phyloP scores from a whole-genome alignment of 805 yeast genomes.

The Candida arabinofermentans region DNA sequence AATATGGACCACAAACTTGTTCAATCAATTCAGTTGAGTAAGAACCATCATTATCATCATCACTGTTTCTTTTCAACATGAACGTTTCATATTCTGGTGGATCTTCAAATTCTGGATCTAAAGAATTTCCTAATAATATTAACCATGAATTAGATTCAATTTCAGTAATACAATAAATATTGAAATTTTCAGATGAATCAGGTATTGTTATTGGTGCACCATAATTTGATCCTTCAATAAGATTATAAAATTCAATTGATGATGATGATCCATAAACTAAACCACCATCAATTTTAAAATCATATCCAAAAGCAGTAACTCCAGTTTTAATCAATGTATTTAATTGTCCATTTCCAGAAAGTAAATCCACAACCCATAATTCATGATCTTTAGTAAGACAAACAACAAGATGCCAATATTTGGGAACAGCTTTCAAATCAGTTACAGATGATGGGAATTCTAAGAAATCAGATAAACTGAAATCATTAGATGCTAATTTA shows the following conservation, averaged over 20 bases:
- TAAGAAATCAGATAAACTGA: neutral
- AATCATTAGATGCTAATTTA: conserved; percentile 1
- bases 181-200: conserved; percentile 5
- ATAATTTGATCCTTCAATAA: neutral
- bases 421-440: conserved; percentile 4
- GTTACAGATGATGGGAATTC: conserved; percentile 1
- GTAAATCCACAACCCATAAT: conserved; percentile 5
- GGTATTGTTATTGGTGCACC: neutral
- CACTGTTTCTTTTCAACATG: conserved; percentile 1
- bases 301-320: conserved; percentile 11
- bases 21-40: conserved; percentile 21
- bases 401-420: conserved; percentile 4
- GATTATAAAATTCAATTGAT: neutral
- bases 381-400: conserved; percentile 10
- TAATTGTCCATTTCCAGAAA: neutral
- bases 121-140: conserved; percentile 11
- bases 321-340: conserved; percentile 2
- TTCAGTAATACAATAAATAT: conserved; percentile 6
- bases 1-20: conserved; percentile 42
- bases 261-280: neutral
- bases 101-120: conserved; percentile 11
- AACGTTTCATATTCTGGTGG: conserved; percentile 9
- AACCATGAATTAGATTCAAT: conserved; percentile 9
- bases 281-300: conserved; percentile 1
- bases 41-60: conserved; percentile 11